A percentile compares a stretch with the other conserved stretches of the same genome.
phyloP scores from a whole-genome alignment of 306 rosid genomes.

The Pyrus bretschneideri region DNA sequence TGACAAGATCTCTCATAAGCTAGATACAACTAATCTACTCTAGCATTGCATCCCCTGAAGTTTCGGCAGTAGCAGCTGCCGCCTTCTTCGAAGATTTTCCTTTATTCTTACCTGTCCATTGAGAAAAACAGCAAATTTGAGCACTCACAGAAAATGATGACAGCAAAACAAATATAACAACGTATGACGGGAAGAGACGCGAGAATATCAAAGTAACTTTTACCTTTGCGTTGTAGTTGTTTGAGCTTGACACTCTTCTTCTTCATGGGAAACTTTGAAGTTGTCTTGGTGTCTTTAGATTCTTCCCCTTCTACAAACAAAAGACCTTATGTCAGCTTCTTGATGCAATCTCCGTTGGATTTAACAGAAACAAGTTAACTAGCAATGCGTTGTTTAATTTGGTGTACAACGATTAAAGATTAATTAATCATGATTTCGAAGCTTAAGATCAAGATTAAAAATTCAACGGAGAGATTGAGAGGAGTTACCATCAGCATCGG shows the following conservation, averaged over 20 bases:
- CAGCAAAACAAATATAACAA: neutral
- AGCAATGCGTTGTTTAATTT: neutral
- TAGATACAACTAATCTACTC: slow-evolving; percentile 20
- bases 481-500: slow-evolving; percentile 44
- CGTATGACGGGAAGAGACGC: neutral
- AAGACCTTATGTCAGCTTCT: neutral
- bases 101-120: slow-evolving; percentile 49
- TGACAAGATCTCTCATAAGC: neutral
- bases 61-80: slow-evolving; percentile 14
- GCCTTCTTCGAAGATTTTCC: slow-evolving; percentile 38
- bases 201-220: neutral
- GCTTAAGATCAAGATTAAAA: neutral
- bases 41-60: slow-evolving; percentile 44
- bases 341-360: neutral
- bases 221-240: slow-evolving; percentile 52
- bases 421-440: neutral
- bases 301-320: slow-evolving; percentile 22
- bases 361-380: neutral
- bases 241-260: slow-evolving; percentile 55
- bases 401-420: neutral
- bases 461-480: neutral
- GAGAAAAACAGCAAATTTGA: neutral
- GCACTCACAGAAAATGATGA: neutral
- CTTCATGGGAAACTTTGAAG: slow-evolving; percentile 42
- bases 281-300: slow-evolving; percentile 13